Percentiles rank a stretch among this genome's conserved stretches.
Evolutionary conservation across 31 red algal genomes (phyloP).

Genomic region (Odonthalia washingtoniensis): DNA sequence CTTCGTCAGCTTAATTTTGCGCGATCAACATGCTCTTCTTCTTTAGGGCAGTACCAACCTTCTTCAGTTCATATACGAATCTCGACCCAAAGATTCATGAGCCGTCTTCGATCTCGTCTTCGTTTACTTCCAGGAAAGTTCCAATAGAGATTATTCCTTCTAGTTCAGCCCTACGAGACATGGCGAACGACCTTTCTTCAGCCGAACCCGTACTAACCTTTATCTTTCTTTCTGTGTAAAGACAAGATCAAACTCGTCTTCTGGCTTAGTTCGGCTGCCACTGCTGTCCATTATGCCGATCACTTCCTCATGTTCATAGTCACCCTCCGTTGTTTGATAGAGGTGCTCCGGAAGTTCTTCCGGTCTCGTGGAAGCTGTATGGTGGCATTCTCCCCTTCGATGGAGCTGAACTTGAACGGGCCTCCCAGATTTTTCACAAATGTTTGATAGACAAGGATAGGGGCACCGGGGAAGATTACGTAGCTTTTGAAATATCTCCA

Average conservation of each 20-base stretch:
- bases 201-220: background rate
- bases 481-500: background rate
- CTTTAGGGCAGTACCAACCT: background rate
- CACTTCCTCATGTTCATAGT: too few relatives aligned
- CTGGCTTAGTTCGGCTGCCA: background rate
- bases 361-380: background rate
- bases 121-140: background rate
- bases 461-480: background rate
- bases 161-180: background rate
- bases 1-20: background rate
- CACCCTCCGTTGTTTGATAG: background rate
- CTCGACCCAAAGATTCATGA: background rate
- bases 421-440: background rate
- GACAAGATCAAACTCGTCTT: background rate
- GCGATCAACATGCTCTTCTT: background rate
- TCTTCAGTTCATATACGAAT: background rate
- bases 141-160: background rate
- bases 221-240: background rate
- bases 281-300: too few relatives aligned
- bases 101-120: background rate
- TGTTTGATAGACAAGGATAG: background rate
- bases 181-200: background rate
- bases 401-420: background rate
- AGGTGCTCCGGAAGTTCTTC: background rate
- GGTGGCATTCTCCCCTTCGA: background rate